phyloP scores from a whole-genome alignment of 768 basidiomycete species.

The Mycena olivaceomarginata region DNA sequence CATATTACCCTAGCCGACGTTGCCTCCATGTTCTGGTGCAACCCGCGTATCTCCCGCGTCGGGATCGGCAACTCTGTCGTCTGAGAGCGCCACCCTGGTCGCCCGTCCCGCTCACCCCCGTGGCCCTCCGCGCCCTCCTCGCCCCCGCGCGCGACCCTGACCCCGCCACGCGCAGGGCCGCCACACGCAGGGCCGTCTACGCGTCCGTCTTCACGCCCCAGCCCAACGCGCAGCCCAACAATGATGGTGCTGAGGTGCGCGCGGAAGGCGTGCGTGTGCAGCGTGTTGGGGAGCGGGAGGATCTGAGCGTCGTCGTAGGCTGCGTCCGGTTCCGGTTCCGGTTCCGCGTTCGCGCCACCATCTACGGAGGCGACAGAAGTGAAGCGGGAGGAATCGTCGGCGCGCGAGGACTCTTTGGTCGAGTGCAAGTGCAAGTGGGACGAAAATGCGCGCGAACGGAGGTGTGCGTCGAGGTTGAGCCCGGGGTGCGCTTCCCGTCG shows the following conservation, averaged over 20 bases:
- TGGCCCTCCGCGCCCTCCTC: no score
- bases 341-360: not conserved
- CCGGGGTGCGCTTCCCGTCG: slow-evolving; percentile 33
- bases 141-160: no score
- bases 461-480: slow-evolving; percentile 28
- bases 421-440: not conserved
- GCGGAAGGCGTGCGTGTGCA: slow-evolving; percentile 27
- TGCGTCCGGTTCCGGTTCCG: no score
- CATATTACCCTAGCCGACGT: not conserved
- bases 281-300: slow-evolving; percentile 23
- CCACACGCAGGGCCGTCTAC: no score
- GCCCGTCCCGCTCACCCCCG: no score
- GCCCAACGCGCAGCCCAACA: no score
- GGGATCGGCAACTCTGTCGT: slow-evolving; percentile 39
- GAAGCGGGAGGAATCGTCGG: not conserved
- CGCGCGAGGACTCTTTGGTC: no score
- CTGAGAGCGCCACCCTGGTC: slow-evolving; percentile 22
- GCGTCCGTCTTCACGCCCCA: no score
- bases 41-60: slow-evolving; percentile 25
- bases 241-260: slow-evolving; percentile 41
- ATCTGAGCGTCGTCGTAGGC: not conserved
- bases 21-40: slow-evolving; percentile 13
- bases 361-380: not conserved
- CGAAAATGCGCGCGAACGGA: not conserved
- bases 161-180: no score